Base-by-base conservation (phyloP, 306 rosid species). In the Cajanus cajan region DNA sequence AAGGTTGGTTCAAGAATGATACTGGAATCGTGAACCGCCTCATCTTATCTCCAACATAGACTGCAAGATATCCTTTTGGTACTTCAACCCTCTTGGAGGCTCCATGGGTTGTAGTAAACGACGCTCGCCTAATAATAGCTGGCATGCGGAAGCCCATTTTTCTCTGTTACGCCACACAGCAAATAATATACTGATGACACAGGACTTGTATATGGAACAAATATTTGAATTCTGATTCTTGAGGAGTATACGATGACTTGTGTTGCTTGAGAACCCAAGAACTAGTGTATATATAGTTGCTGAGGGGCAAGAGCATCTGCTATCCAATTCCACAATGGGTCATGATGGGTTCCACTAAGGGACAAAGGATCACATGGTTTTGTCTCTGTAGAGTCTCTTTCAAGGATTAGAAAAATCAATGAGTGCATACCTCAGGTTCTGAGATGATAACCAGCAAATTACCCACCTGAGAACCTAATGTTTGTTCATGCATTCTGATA, bases 91-190 rank as follows among this genome's bases (percentile, higher is more conserved):
- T 50, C 9, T n/a, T 12, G 9, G 55, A 39, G 41, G 47, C 37
- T 37, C 44, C 68, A 45, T 59, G 65, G 25, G 14, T 31, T 55
- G 40, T 64, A 19, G 57, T 12, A 15, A 45, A 62, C 62, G 68
- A 43, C 8, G 69, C 22, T 8, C 50, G 11, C 77, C 28, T 47
- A 6, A 68, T 31, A 15, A 44, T 24, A 14, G 28, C 1, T 7
- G 84, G 80, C 0, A 82, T 28, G 47, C 1, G 81, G 15, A 82
- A 74, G 25, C 73, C 82, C 86, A 86, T 76, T 69, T 33, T n/a
- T 68, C 11, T 69, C 3, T 39, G 74, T 44, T 36, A 14, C 25
- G 14, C 10, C 31, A 5, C 63, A 28, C 39, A 18, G 34, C 3
- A 8, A 39, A 62, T 3, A 37, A 24, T 13, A 24, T 13, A 24